phyloP scores from a whole-genome alignment of 2,329 filamentous ascomycete genomes.

The Chaetomiaceae sp. region DNA sequence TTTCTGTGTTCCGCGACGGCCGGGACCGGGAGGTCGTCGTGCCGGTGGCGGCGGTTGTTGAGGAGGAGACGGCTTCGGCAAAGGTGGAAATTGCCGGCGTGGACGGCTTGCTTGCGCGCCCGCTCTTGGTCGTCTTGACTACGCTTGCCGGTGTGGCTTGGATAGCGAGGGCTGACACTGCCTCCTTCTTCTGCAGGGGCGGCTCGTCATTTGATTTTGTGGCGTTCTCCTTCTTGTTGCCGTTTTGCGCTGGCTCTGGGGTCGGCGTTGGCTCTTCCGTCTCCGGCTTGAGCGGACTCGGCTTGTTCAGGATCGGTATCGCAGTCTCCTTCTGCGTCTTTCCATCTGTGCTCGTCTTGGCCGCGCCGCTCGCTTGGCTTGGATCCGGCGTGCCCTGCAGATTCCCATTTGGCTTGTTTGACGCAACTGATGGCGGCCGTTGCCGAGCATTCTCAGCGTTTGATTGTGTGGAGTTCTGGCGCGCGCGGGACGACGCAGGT shows the following conservation, averaged over 20 bases:
- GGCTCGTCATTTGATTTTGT: conserved; percentile 6
- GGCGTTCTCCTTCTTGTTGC: conserved; percentile 15
- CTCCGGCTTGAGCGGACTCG: conserved; percentile 28
- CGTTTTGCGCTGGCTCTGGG: conserved; percentile 23
- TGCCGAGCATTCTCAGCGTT: conserved; percentile 49
- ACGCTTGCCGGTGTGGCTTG: conserved; percentile 37
- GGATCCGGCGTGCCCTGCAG: conserved; percentile 36
- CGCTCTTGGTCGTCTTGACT: conserved; percentile 59
- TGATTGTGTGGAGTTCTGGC: conserved; percentile 69
- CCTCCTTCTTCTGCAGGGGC: conserved; percentile 34
- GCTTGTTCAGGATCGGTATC: conserved; percentile 28
- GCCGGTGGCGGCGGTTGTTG: neutral
- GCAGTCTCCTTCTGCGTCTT: conserved; percentile 49
- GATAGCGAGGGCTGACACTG: conserved; percentile 31
- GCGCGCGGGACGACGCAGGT: conserved; percentile 64
- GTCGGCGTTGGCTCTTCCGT: conserved; percentile 28
- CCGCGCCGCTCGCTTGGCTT: conserved; percentile 28
- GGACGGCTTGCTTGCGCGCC: conserved; percentile 61
- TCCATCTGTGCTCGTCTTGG: conserved; percentile 38
- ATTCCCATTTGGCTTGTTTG: conserved; percentile 56
- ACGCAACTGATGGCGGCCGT: conserved; percentile 55
- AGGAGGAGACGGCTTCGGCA: conserved; percentile 43
- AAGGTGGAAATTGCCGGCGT: conserved; percentile 58
- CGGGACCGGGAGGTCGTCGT: conserved; percentile 39
- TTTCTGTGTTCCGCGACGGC: conserved; percentile 41